Percentiles rank a stretch among this genome's conserved stretches.
These are phyloP conservation scores for Xanthoconium stramineum DNA, from an alignment of 768 basidiomycete species.

Conservation along the genomic window DNA sequence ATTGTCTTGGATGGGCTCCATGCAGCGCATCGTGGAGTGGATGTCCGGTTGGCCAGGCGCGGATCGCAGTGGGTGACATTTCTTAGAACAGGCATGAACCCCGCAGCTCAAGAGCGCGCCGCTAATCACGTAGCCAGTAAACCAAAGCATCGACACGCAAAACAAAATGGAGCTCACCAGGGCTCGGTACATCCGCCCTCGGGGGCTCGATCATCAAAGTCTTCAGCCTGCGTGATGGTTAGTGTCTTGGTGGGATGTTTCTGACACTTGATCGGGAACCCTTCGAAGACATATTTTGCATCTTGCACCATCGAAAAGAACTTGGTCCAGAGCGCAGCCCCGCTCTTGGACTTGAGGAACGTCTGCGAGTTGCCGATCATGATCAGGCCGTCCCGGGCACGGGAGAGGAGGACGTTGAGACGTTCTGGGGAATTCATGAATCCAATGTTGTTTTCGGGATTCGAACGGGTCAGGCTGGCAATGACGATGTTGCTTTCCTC, in stretches of 20 bases:
- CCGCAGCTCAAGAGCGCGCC: conserved; percentile 14
- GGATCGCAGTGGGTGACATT: conserved; percentile 55
- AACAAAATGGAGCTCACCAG: conserved; percentile 44
- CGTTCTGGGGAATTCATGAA: conserved; percentile 72
- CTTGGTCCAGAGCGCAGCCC: conserved; percentile 47
- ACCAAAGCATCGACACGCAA: background rate
- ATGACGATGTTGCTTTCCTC: conserved; percentile 73
- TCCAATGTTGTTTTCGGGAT: conserved; percentile 53
- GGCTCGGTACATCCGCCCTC: conserved; percentile 62
- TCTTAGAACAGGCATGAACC: conserved; percentile 53
- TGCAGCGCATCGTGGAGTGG: conserved; percentile 40
- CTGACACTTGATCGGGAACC: conserved; percentile 59
- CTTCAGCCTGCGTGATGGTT: conserved; percentile 35
- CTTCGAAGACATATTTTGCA: conserved; percentile 50
- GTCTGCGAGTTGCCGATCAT: conserved; percentile 67
- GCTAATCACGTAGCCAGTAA: conserved; percentile 3
- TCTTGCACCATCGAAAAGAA: conserved; percentile 45
- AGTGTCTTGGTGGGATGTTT: conserved; percentile 44
- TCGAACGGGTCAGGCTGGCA: conserved; percentile 59
- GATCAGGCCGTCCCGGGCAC: conserved; percentile 62
- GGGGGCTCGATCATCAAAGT: conserved; percentile 54
- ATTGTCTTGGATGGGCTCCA: conserved; percentile 29
- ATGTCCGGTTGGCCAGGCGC: conserved; percentile 38
- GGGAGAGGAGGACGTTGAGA: conserved; percentile 69
- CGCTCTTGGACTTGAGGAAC: conserved; percentile 53